Evolutionary conservation across 768 basidiomycete genomes (phyloP).

Genomic region (Xerocomellus dryophilus): DNA sequence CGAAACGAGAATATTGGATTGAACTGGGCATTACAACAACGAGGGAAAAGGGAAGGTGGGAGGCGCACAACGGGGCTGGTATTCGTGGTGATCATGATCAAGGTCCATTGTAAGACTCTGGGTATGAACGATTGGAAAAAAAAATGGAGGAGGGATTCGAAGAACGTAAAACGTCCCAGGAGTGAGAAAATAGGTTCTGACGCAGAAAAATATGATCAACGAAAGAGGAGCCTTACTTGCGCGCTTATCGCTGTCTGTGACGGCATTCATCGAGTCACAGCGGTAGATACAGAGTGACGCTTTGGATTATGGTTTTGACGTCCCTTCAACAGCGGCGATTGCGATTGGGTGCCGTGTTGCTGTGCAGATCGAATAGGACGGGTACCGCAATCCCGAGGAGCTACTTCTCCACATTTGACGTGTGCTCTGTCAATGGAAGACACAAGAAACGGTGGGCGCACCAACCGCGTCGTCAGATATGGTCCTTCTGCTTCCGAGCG

Average conservation of each 20-base stretch:
- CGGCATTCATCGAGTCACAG: slow-evolving; percentile 27
- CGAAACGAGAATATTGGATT: slow-evolving; percentile 8
- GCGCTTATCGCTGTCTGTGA: slow-evolving; percentile 16
- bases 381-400: slow-evolving; percentile 76
- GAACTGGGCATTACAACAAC: slow-evolving; percentile 20
- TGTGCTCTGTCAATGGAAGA: slow-evolving; percentile 55
- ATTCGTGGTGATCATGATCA: slow-evolving; percentile 14
- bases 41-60: neutral
- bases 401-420: slow-evolving; percentile 80
- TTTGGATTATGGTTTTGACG: slow-evolving; percentile 27
- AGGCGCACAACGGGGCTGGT: slow-evolving; percentile 11
- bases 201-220: slow-evolving; percentile 1
- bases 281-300: slow-evolving; percentile 23
- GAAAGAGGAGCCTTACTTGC: slow-evolving; percentile 1
- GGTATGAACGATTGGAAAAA: slow-evolving; percentile 8
- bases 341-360: slow-evolving; percentile 19
- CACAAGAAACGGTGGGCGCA: neutral
- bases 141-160: neutral
- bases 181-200: slow-evolving; percentile 3
- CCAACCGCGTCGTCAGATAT: slow-evolving; percentile 18
- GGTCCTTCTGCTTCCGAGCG: slow-evolving; percentile 7
- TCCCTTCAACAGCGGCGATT: slow-evolving; percentile 28
- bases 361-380: slow-evolving; percentile 36
- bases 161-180: slow-evolving; percentile 13
- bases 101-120: slow-evolving; percentile 21